Evolutionary conservation across 768 basidiomycete genomes (phyloP).

Genomic region (Suillus brevipes): DNA sequence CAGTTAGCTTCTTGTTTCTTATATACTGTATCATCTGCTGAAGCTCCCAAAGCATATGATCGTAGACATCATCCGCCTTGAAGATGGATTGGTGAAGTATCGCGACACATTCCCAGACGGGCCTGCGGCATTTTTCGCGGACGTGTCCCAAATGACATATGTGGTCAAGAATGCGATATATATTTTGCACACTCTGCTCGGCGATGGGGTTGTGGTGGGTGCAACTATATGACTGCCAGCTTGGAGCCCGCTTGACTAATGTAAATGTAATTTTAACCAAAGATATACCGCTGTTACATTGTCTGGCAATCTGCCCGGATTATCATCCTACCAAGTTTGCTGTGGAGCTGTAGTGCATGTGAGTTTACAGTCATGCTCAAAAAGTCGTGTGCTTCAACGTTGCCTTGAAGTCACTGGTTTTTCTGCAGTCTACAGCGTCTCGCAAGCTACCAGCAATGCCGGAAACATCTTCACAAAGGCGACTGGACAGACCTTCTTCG

Average conservation of each 20-base stretch:
- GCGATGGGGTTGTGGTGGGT: slow-evolving; percentile 13
- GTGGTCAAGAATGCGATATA: slow-evolving; percentile 28
- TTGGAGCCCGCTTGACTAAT: not conserved
- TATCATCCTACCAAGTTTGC: slow-evolving; percentile 12
- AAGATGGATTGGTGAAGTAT: slow-evolving; percentile 21
- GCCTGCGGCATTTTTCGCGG: slow-evolving; percentile 25
- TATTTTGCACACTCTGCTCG: slow-evolving; percentile 14
- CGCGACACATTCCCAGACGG: slow-evolving; percentile 23
- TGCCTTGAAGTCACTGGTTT: slow-evolving; percentile 3
- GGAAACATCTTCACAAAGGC: slow-evolving; percentile 9
- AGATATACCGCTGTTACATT: slow-evolving; percentile 20
- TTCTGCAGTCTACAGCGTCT: slow-evolving; percentile 10
- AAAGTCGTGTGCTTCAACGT: not conserved
- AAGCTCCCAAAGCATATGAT: slow-evolving; percentile 14
- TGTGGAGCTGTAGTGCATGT: slow-evolving; percentile 14
- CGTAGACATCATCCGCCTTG: slow-evolving; percentile 18
- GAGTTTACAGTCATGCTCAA: not conserved
- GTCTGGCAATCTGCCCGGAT: slow-evolving; percentile 15
- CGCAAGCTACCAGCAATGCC: slow-evolving; percentile 9
- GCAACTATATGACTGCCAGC: not conserved
- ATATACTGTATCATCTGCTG: not conserved
- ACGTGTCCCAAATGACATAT: slow-evolving; percentile 23
- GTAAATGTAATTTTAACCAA: not conserved
- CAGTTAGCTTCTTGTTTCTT: slow-evolving; percentile 12
- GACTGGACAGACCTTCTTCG: slow-evolving; percentile 12